Percentiles rank a stretch among this genome's conserved stretches.
Conservation (phyloP, 805 yeast genomes). For the Candida ficus region DNA sequence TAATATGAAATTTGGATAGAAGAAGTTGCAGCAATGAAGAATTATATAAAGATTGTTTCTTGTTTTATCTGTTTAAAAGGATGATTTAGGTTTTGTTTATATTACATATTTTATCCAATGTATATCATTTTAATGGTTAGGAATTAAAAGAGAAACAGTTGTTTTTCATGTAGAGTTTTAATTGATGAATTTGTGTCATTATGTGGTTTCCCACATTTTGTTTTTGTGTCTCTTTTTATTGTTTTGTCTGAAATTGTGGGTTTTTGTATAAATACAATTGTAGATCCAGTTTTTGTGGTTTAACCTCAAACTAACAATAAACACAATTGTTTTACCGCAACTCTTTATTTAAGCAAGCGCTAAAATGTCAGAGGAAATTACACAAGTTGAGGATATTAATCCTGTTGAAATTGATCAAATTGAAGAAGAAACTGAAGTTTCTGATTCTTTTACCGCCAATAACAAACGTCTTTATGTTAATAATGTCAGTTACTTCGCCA, state of each 20-base stretch:
- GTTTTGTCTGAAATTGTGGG: no score
- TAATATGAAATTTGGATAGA: background rate
- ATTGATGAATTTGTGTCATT: background rate
- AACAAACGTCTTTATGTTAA: slow-evolving; percentile 44
- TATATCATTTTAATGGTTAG: slow-evolving; percentile 24
- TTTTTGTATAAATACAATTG: no score
- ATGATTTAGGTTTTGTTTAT: slow-evolving; percentile 4
- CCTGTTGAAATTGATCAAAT: background rate
- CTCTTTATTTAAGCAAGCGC: background rate
- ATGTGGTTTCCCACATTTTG: background rate
- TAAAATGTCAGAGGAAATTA: background rate
- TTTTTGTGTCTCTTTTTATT: no score
- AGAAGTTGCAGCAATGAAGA: background rate
- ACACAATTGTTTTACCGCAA: no score
- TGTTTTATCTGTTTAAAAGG: slow-evolving; percentile 11
- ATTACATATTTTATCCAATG: slow-evolving; percentile 12
- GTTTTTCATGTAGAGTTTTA: background rate
- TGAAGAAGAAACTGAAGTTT: background rate
- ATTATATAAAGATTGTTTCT: background rate
- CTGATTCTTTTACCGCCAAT: slow-evolving; percentile 5
- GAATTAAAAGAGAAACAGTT: slow-evolving; percentile 7
- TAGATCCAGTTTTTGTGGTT: no score
- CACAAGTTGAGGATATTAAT: background rate
- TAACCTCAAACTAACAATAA: no score
- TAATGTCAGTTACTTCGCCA: slow-evolving; percentile 46